Conservation (phyloP, 257 asterid genomes). For the Petrea volubilis region DNA sequence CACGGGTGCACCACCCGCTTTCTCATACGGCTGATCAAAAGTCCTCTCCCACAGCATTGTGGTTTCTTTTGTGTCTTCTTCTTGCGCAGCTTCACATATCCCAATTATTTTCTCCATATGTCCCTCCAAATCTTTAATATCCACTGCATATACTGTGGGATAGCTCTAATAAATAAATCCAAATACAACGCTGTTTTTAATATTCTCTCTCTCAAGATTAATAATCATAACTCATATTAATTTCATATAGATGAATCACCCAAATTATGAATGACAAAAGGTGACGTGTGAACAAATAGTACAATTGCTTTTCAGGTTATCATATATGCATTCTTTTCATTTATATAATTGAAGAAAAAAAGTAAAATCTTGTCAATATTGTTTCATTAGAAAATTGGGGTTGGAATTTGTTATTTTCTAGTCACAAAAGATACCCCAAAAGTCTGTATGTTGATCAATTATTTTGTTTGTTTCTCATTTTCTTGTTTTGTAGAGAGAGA, state of each 20-base stretch:
- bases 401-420: not conserved
- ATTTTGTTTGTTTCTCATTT: not conserved
- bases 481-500: no score
- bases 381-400: no score
- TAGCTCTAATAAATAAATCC: constrained; percentile 63
- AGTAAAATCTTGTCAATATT: no score
- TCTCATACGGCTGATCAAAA: constrained; percentile 80
- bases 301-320: not conserved
- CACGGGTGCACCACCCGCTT: constrained; percentile 67
- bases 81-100: constrained; percentile 48
- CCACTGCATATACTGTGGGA: constrained; percentile 73
- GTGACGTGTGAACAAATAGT: not conserved
- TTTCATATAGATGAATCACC: not conserved
- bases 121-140: constrained; percentile 64
- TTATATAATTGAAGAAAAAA: not conserved
- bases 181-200: constrained; percentile 20
- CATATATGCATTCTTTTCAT: not conserved
- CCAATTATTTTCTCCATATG: constrained; percentile 53
- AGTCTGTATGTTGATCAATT: not conserved
- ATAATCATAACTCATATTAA: not conserved
- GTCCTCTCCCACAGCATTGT: constrained; percentile 75
- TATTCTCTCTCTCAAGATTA: constrained; percentile 18
- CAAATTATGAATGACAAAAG: not conserved
- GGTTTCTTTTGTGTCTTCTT: constrained; percentile 49
- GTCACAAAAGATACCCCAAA: not conserved